Evolutionary conservation across 805 yeast species (phyloP), one percentile per base, ranked within the genome.

Genomic region (Nematodospora valgi): DNA sequence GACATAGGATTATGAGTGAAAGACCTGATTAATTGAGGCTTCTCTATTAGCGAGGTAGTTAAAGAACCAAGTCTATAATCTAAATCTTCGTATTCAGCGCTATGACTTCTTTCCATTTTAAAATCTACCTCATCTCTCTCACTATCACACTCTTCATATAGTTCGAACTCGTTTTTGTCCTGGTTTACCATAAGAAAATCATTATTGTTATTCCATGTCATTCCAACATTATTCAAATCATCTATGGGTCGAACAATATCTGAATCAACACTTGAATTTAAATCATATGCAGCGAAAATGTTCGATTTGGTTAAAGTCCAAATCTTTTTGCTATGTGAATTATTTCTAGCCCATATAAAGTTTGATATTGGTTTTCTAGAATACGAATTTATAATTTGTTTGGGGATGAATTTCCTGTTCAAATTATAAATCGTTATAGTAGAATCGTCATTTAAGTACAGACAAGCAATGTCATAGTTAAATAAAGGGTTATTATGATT

Each of bases 391-490:
- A 69, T 53, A 6, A 86, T 51, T n/a, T 82, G 87, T 7, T 71
- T 69, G 1, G 97, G 96, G 15, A 88, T 73, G 51, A 73, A 82
- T 45, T 80, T 84, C 43, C 96, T 66, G 23, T 71, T 70, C 33
- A 86, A 64, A 27, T 79, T 80, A 72, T 85, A 86, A 4, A 86
- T 70, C 32, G 82, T 78, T 5, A 84, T 69, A 20, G 76, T 72
- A 2, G 83, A 74, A 47, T 83, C 94, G 48, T 83, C 88, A 32
- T 80, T 81, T 45, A 83, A 59, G 37, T 80, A 82, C 52, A 82
- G 81, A 24, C 82, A 71, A 0, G 94, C 95, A 41, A 87, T 68
- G 45, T 81, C 82, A 11, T 87, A 77, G 39, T 74, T 74, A 43
- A 64, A 58, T 11, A 82, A 62, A 1, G 64, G 47, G 33, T 48